Evolutionary conservation across 352 stramenopile genomes (phyloP).

Genomic region (Pelagophyceae sp.): DNA sequence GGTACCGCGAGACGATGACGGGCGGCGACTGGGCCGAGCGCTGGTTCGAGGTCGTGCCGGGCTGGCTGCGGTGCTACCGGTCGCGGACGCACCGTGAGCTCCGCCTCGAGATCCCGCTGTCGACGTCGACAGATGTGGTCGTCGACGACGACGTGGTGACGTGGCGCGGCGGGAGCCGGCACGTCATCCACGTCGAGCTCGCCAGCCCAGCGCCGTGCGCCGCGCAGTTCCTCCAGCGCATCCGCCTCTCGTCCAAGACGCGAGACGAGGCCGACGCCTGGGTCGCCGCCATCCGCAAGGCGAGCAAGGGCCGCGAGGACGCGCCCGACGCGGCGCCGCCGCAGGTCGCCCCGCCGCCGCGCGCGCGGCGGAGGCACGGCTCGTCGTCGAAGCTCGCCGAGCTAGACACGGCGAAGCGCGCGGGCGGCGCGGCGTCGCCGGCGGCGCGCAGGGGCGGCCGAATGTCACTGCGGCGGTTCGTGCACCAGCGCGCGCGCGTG

Average conservation of each 20-base stretch:
- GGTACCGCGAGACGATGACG: slow-evolving; percentile 18
- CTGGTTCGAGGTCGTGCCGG: slow-evolving; percentile 17
- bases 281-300: neutral
- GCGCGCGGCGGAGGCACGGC: too few relatives aligned
- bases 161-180: neutral
- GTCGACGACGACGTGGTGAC: neutral
- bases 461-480: neutral
- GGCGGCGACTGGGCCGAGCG: slow-evolving; percentile 7
- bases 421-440: too few relatives aligned
- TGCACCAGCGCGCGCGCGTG: neutral
- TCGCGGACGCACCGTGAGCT: slow-evolving; percentile 4
- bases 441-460: neutral
- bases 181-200: neutral
- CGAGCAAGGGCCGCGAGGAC: neutral
- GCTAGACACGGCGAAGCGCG: neutral
- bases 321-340: neutral
- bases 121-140: neutral
- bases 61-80: slow-evolving; percentile 13
- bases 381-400: neutral
- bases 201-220: neutral
- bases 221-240: neutral
- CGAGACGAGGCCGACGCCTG: neutral
- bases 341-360: too few relatives aligned
- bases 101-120: slow-evolving; percentile 2
- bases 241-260: neutral